Evolutionary conservation across 495 filamentous ascomycete genomes (phyloP).

Genomic region (Pyrenula massariospora): DNA sequence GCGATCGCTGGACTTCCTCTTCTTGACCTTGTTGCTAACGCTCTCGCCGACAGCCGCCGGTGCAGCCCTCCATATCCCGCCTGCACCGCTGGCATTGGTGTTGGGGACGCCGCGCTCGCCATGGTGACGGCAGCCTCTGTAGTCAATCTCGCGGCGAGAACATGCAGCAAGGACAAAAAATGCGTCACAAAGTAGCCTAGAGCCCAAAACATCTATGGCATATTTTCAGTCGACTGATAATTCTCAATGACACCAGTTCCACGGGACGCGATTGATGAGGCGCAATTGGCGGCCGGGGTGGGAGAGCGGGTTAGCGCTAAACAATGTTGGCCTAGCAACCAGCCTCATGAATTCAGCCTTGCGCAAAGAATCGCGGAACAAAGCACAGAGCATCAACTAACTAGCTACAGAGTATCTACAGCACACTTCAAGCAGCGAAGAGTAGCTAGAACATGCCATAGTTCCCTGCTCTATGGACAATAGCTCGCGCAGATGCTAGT

Average conservation of each 20-base stretch:
- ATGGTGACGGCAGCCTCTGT: not conserved
- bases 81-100: constrained; percentile 8
- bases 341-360: not conserved
- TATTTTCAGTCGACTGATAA: not conserved
- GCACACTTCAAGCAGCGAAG: too few species aligned
- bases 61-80: constrained; percentile 4
- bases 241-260: not conserved
- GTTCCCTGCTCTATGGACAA: too few species aligned
- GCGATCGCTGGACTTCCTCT: constrained; percentile 9
- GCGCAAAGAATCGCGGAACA: too few species aligned
- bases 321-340: not conserved
- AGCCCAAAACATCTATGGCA: not conserved
- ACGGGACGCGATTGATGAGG: not conserved
- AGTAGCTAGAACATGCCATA: too few species aligned
- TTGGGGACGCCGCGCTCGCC: constrained; percentile 8
- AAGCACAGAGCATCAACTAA: too few species aligned
- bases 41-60: constrained; percentile 3
- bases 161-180: not conserved
- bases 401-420: too few species aligned
- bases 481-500: too few species aligned
- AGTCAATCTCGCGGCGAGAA: not conserved
- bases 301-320: not conserved
- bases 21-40: constrained; percentile 6
- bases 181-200: not conserved
- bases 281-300: not conserved